Evolutionary conservation across 176 grass and related monocot species (phyloP).

Genomic region (Rhynchospora pubera): DNA sequence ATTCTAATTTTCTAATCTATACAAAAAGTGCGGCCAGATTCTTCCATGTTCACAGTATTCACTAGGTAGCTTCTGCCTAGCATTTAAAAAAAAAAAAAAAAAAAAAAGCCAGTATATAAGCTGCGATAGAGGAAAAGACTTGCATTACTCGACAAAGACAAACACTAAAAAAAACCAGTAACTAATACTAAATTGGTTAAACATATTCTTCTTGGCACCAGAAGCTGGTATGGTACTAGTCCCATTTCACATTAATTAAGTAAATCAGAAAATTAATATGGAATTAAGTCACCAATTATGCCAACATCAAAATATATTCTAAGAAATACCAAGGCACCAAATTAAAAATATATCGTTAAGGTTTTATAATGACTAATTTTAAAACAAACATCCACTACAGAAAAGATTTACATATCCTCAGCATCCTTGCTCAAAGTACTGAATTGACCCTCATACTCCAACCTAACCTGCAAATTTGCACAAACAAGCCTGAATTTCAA

Average conservation of each 20-base stretch:
- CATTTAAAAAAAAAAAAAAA: no score
- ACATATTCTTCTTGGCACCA: background rate
- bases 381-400: background rate
- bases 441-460: slow-evolving; percentile 56
- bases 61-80: no score
- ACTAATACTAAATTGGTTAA: background rate
- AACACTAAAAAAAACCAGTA: no score
- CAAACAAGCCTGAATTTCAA: slow-evolving; percentile 68
- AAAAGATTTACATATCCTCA: slow-evolving; percentile 34
- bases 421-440: slow-evolving; percentile 32
- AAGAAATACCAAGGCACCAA: background rate
- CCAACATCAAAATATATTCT: background rate
- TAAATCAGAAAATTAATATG: background rate
- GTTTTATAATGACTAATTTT: background rate
- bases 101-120: no score
- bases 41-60: no score
- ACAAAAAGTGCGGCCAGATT: no score
- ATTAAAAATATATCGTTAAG: no score
- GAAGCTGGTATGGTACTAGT: background rate
- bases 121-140: no score
- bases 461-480: slow-evolving; percentile 42
- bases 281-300: background rate
- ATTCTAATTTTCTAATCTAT: no score
- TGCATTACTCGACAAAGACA: no score
- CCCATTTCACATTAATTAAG: background rate